phyloP scores from a whole-genome alignment of 495 filamentous ascomycete genomes.

The Hypoxylon fuscum region DNA sequence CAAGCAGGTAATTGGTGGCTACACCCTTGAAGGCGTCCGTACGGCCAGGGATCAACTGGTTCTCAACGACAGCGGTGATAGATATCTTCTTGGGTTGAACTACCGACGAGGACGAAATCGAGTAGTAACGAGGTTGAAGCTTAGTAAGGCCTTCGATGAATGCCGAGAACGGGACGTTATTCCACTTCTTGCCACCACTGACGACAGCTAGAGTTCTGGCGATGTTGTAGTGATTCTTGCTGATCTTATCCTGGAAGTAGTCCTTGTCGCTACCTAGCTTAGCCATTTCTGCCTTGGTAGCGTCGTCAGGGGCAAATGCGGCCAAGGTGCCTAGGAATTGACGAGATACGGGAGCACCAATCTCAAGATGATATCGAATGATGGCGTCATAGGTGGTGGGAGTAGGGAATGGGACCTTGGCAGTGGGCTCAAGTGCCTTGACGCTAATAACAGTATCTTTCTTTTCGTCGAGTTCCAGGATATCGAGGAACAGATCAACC shows the following conservation, averaged over 20 bases:
- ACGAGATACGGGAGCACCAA: constrained; percentile 92
- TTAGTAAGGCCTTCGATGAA: constrained; percentile 94
- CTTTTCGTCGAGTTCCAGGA: constrained; percentile 79
- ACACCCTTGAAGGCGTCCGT: constrained; percentile 90
- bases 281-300: constrained; percentile 82
- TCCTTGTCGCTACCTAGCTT: constrained; percentile 94
- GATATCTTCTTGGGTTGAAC: constrained; percentile 94
- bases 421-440: constrained; percentile 92
- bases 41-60: constrained; percentile 76
- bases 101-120: constrained; percentile 95
- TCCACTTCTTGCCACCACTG: constrained; percentile 75
- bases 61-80: constrained; percentile 95
- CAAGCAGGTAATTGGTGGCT: constrained; percentile 95
- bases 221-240: constrained; percentile 86
- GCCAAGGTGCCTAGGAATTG: constrained; percentile 91
- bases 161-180: constrained; percentile 88
- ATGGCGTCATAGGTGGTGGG: constrained; percentile 97
- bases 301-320: constrained; percentile 87
- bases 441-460: constrained; percentile 85
- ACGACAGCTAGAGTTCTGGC: constrained; percentile 84
- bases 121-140: constrained; percentile 98
- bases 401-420: constrained; percentile 96
- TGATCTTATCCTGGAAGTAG: constrained; percentile 91
- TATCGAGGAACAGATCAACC: constrained; percentile 86
- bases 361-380: constrained; percentile 96